Base-by-base conservation (phyloP, 306 rosid species). In the Cajanus cajan region DNA sequence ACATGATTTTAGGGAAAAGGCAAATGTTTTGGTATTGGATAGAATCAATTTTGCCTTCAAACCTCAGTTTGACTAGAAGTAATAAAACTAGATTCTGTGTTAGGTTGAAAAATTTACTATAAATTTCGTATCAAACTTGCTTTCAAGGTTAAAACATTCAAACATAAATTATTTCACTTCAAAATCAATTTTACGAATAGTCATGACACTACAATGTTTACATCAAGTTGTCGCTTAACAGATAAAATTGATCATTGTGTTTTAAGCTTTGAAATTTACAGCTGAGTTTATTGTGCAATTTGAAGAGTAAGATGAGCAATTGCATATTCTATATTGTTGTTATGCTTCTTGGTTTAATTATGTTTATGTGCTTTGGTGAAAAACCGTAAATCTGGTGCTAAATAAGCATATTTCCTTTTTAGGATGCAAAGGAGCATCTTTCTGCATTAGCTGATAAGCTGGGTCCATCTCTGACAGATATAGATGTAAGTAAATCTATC, bases 381-480 rank as follows among this genome's bases (percentile, higher is more conserved):
- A 21, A 71, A 48, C 77, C 68, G 25, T 82, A 58, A 73, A 64
- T 50, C 75, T 79, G 69, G 80, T 81, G 77, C 79, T 87, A 66
- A 82, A 74, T 77, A 39, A 80, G 44, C 62, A 18, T 28, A 21
- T 84, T 52, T 86, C 43, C 74, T 83, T 90, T 85, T 82, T 87
- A 94, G 98, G 98, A 94, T 79, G 98, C 97, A 55, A 94, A 92
- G 89, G 98, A 92, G 83, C 97, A 94, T 85, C 93, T 94, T 76
- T 86, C 89, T 83, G 98, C 98, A 44, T 79, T 94, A 74, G 98
- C 97, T 69, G 98, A 92, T 84, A 94, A 92, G 95, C 84, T 94
- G 89, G 97, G 95, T 79, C 80, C 92, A 47, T 92, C 98, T 33
- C 83, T 94, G 62, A 90, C 97, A 18, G 98, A 89, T 85, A 90